A percentile compares a stretch with the other conserved stretches of the same genome.
These are phyloP conservation scores for Chaetothyriales sp. DNA, from an alignment of 2,329 filamentous ascomycete species.

Conservation along the genomic window DNA sequence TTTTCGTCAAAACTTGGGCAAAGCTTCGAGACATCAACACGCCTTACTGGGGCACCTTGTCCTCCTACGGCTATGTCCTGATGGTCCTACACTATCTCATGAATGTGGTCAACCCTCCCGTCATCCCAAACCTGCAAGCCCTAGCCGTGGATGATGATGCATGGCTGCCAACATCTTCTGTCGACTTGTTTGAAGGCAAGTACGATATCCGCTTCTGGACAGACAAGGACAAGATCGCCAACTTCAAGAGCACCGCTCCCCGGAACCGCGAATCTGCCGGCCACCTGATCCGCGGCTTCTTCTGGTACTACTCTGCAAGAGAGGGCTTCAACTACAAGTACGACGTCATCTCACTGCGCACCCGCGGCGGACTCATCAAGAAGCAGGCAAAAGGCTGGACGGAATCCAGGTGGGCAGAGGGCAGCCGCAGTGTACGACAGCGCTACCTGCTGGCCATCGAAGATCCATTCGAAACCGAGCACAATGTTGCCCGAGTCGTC, in stretches of 20 bases:
- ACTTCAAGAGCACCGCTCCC: slow-evolving; percentile 46
- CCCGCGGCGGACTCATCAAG: slow-evolving; percentile 51
- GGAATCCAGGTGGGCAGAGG: slow-evolving; percentile 52
- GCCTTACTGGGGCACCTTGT: slow-evolving; percentile 71
- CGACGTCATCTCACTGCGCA: slow-evolving; percentile 66
- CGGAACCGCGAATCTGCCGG: slow-evolving; percentile 58
- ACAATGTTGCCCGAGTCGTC: slow-evolving; percentile 80
- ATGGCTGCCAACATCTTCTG: slow-evolving; percentile 31
- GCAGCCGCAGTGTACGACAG: slow-evolving; percentile 51
- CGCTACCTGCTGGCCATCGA: slow-evolving; percentile 82
- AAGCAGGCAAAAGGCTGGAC: slow-evolving; percentile 79
- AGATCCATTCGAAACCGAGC: slow-evolving; percentile 76
- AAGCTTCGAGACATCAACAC: slow-evolving; percentile 76
- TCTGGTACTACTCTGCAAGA: slow-evolving; percentile 58
- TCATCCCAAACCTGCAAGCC: slow-evolving; percentile 59
- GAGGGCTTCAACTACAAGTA: slow-evolving; percentile 64
- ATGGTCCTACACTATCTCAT: slow-evolving; percentile 88
- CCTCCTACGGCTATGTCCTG: slow-evolving; percentile 79
- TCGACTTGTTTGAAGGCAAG: slow-evolving; percentile 41
- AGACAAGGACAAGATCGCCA: slow-evolving; percentile 55
- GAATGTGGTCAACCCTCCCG: slow-evolving; percentile 65
- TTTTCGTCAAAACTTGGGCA: slow-evolving; percentile 87
- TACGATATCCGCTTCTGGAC: slow-evolving; percentile 65
- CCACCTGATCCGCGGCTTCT: slow-evolving; percentile 65
- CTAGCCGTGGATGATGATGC: slow-evolving; percentile 20